phyloP scores from a whole-genome alignment of 106 monocot species.

The Ottelia alismoides region DNA sequence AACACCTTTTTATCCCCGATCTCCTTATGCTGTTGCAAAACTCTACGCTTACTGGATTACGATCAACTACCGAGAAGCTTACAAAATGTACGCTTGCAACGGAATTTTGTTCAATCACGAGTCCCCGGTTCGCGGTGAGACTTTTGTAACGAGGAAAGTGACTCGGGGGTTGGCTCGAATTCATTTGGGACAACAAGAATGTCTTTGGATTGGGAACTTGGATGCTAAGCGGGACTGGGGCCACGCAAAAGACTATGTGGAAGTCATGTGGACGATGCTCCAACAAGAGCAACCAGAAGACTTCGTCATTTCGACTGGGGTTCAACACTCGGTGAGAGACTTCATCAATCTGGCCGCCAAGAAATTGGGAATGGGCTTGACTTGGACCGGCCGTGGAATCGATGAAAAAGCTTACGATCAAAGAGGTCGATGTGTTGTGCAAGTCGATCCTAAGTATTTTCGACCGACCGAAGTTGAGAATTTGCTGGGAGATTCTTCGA shows the following conservation, averaged over 20 bases:
- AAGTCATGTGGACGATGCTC: slow-evolving; percentile 94
- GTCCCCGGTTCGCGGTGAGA: slow-evolving; percentile 69
- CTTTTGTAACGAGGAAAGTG: slow-evolving; percentile 86
- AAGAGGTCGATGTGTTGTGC: too few relatives aligned
- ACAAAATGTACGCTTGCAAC: slow-evolving; percentile 74
- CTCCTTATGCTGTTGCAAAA: slow-evolving; percentile 83
- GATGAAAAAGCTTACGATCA: too few relatives aligned
- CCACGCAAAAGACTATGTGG: slow-evolving; percentile 78
- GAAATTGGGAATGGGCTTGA: slow-evolving; percentile 34
- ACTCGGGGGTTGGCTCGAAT: slow-evolving; percentile 78
- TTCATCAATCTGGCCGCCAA: slow-evolving; percentile 56
- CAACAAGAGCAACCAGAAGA: slow-evolving; percentile 70
- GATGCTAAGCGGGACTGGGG: slow-evolving; percentile 75
- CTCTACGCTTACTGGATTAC: slow-evolving; percentile 84
- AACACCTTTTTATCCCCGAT: slow-evolving; percentile 71
- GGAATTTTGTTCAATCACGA: slow-evolving; percentile 91
- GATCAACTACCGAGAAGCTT: slow-evolving; percentile 86
- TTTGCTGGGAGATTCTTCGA: slow-evolving; percentile 61
- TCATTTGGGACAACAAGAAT: slow-evolving; percentile 52
- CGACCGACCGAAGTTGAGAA: slow-evolving; percentile 78
- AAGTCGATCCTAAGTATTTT: slow-evolving; percentile 70
- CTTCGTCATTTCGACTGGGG: slow-evolving; percentile 76
- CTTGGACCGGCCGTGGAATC: slow-evolving; percentile 87
- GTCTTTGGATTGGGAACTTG: slow-evolving; percentile 67
- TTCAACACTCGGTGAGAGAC: slow-evolving; percentile 76